These are phyloP conservation scores for Platismatia glauca DNA, from an alignment of 495 filamentous ascomycete species.

Conservation along the genomic window DNA sequence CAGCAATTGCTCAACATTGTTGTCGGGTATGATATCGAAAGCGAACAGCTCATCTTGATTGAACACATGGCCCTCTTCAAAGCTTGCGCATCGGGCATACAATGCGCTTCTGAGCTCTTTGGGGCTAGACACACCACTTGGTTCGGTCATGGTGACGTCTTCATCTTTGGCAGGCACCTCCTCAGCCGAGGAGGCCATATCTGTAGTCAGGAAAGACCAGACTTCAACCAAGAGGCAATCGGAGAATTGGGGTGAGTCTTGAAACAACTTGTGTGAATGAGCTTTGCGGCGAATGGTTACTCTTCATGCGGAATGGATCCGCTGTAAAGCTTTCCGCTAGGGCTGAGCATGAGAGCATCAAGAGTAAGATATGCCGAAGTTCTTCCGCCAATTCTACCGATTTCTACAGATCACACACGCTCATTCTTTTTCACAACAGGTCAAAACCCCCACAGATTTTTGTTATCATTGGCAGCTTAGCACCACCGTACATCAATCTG, in stretches of 20 bases:
- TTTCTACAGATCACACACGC: background rate
- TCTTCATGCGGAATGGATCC: background rate
- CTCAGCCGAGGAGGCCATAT: conserved; percentile 3
- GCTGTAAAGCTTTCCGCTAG: background rate
- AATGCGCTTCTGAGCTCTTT: conserved; percentile 23
- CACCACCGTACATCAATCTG: background rate
- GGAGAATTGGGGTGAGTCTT: background rate
- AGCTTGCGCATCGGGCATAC: conserved; percentile 24
- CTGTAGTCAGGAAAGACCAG: background rate
- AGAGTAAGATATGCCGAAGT: background rate
- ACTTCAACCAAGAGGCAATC: background rate
- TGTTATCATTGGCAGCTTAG: background rate
- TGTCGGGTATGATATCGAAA: conserved; percentile 51
- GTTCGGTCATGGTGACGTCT: conserved; percentile 10
- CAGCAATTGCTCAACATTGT: conserved; percentile 49
- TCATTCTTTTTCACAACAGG: background rate
- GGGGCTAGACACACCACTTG: conserved; percentile 15
- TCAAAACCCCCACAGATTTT: background rate
- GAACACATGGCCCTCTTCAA: conserved; percentile 46
- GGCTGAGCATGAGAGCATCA: too few relatives aligned
- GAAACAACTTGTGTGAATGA: background rate
- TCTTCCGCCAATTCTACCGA: background rate
- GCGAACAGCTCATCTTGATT: conserved; percentile 56
- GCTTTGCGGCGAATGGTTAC: background rate
- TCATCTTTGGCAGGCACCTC: conserved; percentile 6